Evolutionary conservation across 805 yeast species (phyloP), one percentile per base, ranked within the genome.

Genomic region (Lipomyces spencermartinsiae): DNA sequence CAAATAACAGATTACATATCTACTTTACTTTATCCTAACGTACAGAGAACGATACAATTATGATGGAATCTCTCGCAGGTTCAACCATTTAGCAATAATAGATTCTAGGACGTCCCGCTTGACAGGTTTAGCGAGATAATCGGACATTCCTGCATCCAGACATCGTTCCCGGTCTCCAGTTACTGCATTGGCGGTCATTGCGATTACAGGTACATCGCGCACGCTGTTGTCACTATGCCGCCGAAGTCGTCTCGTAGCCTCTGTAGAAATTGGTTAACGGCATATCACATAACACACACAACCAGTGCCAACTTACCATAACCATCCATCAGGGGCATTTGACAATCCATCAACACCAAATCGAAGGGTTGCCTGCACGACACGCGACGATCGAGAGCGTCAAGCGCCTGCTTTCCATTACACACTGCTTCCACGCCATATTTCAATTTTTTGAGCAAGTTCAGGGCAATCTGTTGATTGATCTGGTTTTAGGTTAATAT

Each of bases 131-230:
- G 91, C 87, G 37, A 89, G 84, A 73, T 89, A 89, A 75, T 89
- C 93, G 76, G 89, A 91, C 93, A 89, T 89, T 59, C 90, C 91
- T 61, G 89, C 89, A 55, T 87, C 87, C 66, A 89, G 76, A 56
- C 92, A 88, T 74, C 86, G 83, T 75, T 89, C 93, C 61, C 92
- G 80, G 77, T 89, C 93, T 59, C 93, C 93, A 80, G 88, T 81
- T 90, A 89, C 89, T 0, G 93, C 93, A 78, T 89, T 92, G 0
- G 93, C 93, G 2, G 93, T 89, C 71, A 89, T 80, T 4, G 92
- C 93, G 75, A 89, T 88, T 65, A 95, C 68, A 1, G 72, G 69
- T 10, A 69, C 14, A 3, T 34, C 34, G 3, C 69, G 53, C 7
- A 69, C 64, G 14, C 63, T 51, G 12, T 43, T 22, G 53, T 64